Evolutionary conservation across 768 basidiomycete genomes (phyloP), one percentile per base, ranked within the genome.

Genomic region (Leccinum disarticulatum): DNA sequence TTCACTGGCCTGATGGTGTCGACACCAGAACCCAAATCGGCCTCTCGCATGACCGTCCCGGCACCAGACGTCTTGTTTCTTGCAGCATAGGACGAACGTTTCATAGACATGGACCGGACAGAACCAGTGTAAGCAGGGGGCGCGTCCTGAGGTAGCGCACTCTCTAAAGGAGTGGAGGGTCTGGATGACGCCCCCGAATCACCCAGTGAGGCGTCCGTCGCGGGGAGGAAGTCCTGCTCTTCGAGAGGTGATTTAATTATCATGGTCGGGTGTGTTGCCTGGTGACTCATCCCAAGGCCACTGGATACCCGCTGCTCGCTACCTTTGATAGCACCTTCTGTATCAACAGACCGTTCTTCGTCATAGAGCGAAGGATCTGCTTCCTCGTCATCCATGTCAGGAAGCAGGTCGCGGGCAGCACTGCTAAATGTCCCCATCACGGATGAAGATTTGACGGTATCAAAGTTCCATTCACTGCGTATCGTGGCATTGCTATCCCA

Each of bases 391-490:
- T 82, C 82, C 74, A 86, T 84, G 54, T 81, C 83, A 30, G 83
- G 82, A 74, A 83, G 79, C 25, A 90, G 74, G 66, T 91, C 89
- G 65, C 82, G 85, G 8, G 86, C 81, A 78, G 88, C 87, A 58
- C 83, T 87, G 53, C 86, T 83, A 69, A 88, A 86, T 3, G 90
- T 87, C 46, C 90, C 90, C 85, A 92, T 89, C 4, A 87, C 85
- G 30, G 86, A 81, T 9, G 83, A 77, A 5, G 88, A 81, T 60
- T 80, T 87, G 65, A 94, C 78, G 2, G 93, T 95, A 66, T 95
- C 95, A 71, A 98, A 98, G 71, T 91, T 93, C 97, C 96, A 98
- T 62, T 94, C 94, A 68, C 91, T 95, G 69, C 85, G 84, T 75
- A 96, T 81, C 2, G 94, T 93, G 49, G 82, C 85, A 61, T 83